Base-by-base conservation (phyloP, 257 asterid genomes). In the Anisodus tanguticus region DNA sequence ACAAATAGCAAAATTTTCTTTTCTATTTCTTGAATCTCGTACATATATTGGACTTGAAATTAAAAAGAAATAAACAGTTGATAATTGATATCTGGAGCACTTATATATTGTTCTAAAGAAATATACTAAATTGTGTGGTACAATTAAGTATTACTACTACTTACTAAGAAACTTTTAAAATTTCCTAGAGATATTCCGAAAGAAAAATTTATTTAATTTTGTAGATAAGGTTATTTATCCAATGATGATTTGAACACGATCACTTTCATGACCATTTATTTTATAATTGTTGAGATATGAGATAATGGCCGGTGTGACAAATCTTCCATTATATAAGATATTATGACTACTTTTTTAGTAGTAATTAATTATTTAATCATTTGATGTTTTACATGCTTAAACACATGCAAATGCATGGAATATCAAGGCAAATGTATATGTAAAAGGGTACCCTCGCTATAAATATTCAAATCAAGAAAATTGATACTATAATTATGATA, bases 261-360 rank as follows among this genome's bases (percentile, higher is more conserved):
- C 53, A 39, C 31, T 53, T 39, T 69, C 31, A 41, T 69, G 11
- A 69, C 19, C 13, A 37, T 37, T 39, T 39, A 37, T 39, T 39
- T 68, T 69, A 69, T 15, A 37, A n/a, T 45, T 69, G 54, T 69
- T n/a, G 78, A 41, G 67, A 19, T 60, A 60, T n/a, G 67, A 60
- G 55, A 69, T 69, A 69, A 41, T 69, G 55, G 71, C 71, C 45
- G 45, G 54, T 16, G 78, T 41, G 54, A 69, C 78, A 69, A 69
- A 69, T 69, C 54, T 4, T 69, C 55, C 78, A 69, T 16, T 69
- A 41, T n/a, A 16, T 69, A 15, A 16, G 53, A 39, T 15, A 39
- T 69, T 3, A 69, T 39, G 77, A 13, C 53, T 39, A 39, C 19
- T 39, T 69, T 39, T 69, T 39, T 55, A 55, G 45, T 41, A 41